Evolutionary conservation across 495 filamentous ascomycete species (phyloP).

Genomic region (Penicillium coffeae): DNA sequence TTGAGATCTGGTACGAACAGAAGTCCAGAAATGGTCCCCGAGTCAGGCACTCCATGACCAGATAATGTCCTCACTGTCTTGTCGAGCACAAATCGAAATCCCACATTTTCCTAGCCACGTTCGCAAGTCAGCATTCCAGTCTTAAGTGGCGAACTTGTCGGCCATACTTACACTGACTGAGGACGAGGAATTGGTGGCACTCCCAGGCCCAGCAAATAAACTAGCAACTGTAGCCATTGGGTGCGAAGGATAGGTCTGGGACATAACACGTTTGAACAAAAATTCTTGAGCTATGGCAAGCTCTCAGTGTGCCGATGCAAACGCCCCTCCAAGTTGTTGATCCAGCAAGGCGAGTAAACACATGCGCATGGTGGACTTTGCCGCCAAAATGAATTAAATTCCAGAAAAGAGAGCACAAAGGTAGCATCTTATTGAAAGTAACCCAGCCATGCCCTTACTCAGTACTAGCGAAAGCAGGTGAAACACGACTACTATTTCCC

Average conservation of each 20-base stretch:
- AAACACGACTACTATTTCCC: slow-evolving; percentile 3
- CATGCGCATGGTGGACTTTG: neutral
- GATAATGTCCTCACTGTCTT: slow-evolving; percentile 69
- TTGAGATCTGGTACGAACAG: slow-evolving; percentile 76
- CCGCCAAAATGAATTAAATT: neutral
- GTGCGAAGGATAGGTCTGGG: slow-evolving; percentile 18
- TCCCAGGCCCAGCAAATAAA: slow-evolving; percentile 38
- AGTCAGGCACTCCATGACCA: slow-evolving; percentile 50
- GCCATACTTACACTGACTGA: slow-evolving; percentile 31
- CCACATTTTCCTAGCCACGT: slow-evolving; percentile 51
- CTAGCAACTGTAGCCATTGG: slow-evolving; percentile 34
- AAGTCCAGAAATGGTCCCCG: slow-evolving; percentile 62
- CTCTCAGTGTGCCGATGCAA: neutral
- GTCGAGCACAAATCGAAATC: slow-evolving; percentile 58
- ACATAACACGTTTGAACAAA: slow-evolving; percentile 11
- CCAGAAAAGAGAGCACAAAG: neutral
- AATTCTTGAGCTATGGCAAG: slow-evolving; percentile 3
- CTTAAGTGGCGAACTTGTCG: neutral
- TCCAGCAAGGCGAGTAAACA: neutral
- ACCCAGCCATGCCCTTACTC: neutral
- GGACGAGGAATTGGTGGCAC: slow-evolving; percentile 29
- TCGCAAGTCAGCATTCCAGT: slow-evolving; percentile 2
- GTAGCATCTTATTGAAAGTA: slow-evolving; percentile 2
- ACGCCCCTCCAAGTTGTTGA: neutral
- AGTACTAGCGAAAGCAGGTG: slow-evolving; percentile 5